Percentiles rank a stretch among this genome's conserved stretches.
Evolutionary conservation across 768 basidiomycete genomes (phyloP).

Genomic region (Termitomyces sp.): DNA sequence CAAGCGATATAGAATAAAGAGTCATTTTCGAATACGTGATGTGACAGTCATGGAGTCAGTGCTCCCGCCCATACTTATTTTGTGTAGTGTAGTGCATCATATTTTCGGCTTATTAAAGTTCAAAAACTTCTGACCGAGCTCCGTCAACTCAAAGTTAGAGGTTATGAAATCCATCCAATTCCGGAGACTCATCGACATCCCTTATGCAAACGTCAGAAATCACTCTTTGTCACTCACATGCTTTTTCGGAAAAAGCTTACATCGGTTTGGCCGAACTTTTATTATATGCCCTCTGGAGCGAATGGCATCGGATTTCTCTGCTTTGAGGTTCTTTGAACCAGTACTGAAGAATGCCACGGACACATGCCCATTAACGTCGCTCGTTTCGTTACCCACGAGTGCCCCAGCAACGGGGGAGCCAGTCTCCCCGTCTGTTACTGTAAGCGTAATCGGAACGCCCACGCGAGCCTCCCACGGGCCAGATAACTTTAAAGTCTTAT

Average conservation of each 20-base stretch:
- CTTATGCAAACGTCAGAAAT: neutral
- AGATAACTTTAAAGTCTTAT: neutral
- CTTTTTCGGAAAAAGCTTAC: neutral
- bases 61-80: too few species aligned
- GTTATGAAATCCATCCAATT: neutral
- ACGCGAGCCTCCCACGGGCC: conserved; percentile 6
- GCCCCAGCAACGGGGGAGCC: conserved; percentile 28
- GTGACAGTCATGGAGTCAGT: too few species aligned
- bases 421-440: conserved; percentile 31
- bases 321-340: conserved; percentile 24
- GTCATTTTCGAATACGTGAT: too few species aligned
- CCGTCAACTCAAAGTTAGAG: neutral
- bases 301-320: conserved; percentile 24
- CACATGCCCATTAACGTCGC: conserved; percentile 22
- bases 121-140: neutral
- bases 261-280: neutral
- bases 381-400: conserved; percentile 18
- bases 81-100: neutral
- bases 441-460: conserved; percentile 23
- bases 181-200: neutral
- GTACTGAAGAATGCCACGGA: conserved; percentile 18
- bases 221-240: neutral
- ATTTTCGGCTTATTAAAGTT: neutral
- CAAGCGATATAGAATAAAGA: too few species aligned
- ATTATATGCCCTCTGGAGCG: conserved; percentile 20